Evolutionary conservation across 1,139 yeast genomes (phyloP), one percentile per base, ranked within the genome.

Genomic region (Candida gigantensis): DNA sequence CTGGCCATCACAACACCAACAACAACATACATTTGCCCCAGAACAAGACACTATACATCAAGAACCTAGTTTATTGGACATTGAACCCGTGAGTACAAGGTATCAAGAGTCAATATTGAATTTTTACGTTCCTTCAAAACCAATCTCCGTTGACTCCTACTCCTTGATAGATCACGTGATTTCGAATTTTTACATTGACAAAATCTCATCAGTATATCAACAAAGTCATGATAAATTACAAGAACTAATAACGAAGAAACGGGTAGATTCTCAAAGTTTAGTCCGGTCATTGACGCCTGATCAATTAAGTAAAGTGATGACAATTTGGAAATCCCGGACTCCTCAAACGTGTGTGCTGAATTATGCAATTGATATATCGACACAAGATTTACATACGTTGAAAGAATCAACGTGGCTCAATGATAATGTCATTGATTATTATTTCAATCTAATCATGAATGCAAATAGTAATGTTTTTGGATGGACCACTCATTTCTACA

Each of bases 391-490:
- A 36, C 69, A 72, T 36, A 89, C 97, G 0, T 65, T 92, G 24
- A 64, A 73, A 6, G 87, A 83, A 39, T 72, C 84, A 1, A 65
- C 72, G 32, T 92, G 99, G 99, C 72, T 92, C 28, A 92, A 92
- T 55, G 98, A 94, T 58, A 87, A 84, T 36, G 73, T 92, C 3
- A 89, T 92, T 40, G 98, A 92, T 56, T 84, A 81, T 51, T 90
- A 84, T 55, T 65, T 89, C 52, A 76, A 77, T 44, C 57, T 84
- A 44, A 67, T 89, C 6, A 77, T 78, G 8, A 45, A 50, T 5
- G 40, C 52, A 10, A 44, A 65, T 27, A 61, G 72, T 3, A 58
- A 64, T 21, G 66, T 77, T 3, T 87, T 81, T 53, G 81, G 84
- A 3, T 89, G 95, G 72, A 84, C 95, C 9, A 86, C 98, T 1